Evolutionary conservation across 164 flowering plant species (phyloP).

Genomic region (Nymphaea colorata): DNA sequence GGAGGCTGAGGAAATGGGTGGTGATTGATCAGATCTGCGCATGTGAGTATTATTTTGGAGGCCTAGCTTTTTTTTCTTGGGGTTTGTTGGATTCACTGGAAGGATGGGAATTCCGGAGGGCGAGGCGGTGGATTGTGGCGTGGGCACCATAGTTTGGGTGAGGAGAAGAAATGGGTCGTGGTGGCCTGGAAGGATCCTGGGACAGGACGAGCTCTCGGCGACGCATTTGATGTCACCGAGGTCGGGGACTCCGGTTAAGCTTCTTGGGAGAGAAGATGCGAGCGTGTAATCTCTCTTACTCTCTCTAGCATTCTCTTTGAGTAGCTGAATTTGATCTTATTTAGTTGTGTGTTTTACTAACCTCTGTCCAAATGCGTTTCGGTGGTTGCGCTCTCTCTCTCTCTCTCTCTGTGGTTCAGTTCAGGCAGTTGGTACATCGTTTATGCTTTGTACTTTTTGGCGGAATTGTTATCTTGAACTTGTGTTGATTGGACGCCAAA

Average conservation of each 20-base stretch:
- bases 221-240: conserved; percentile 75
- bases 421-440: no score
- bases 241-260: conserved; percentile 95
- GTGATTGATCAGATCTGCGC: not conserved
- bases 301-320: not conserved
- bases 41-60: conserved; percentile 1
- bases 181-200: conserved; percentile 99
- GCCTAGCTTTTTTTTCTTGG: not conserved
- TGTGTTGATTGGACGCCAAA: no score
- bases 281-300: conserved; percentile 58
- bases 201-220: conserved; percentile 60
- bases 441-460: no score
- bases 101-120: conserved; percentile 31
- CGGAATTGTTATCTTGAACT: no score
- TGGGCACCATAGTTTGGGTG: conserved; percentile 91
- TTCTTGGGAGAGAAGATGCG: conserved; percentile 95
- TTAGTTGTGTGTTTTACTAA: not conserved
- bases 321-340: not conserved
- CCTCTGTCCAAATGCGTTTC: no score
- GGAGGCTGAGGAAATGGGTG: conserved; percentile 12
- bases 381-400: no score
- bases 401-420: no score
- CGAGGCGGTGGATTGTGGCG: conserved; percentile 27
- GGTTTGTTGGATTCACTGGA: not conserved
- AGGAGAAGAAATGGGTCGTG: conserved; percentile 94